These are phyloP conservation scores for Septoria linicola DNA, from an alignment of 2,329 filamentous ascomycete genomes.

Conservation along the genomic window DNA sequence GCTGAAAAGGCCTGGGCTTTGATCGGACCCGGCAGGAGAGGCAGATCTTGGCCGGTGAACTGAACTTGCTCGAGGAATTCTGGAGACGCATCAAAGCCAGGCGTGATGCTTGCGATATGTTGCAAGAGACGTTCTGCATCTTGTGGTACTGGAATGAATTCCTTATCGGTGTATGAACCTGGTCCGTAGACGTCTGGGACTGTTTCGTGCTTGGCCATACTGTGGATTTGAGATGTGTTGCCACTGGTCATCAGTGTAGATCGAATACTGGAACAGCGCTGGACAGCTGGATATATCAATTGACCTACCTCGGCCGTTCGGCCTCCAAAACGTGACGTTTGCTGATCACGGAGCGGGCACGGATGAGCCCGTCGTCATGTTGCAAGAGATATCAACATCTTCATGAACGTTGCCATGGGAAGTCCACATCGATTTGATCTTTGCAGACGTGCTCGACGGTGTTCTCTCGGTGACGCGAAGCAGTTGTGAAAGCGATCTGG, in stretches of 20 bases:
- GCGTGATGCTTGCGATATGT: slow-evolving; percentile 41
- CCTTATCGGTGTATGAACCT: slow-evolving; percentile 43
- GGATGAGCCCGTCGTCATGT: not conserved
- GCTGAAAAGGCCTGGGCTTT: slow-evolving; percentile 46
- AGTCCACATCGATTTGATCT: not conserved
- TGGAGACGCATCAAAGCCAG: slow-evolving; percentile 43
- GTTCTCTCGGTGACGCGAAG: slow-evolving; percentile 6
- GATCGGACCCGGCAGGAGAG: slow-evolving; percentile 47
- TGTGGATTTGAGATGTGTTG: no score
- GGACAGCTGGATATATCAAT: not conserved
- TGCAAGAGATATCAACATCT: not conserved
- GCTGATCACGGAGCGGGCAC: not conserved
- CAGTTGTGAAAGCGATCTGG: not conserved
- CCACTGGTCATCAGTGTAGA: no score
- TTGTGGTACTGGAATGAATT: slow-evolving; percentile 41
- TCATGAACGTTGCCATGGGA: not conserved
- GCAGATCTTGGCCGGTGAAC: slow-evolving; percentile 43
- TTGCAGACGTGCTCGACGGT: not conserved
- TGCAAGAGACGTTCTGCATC: slow-evolving; percentile 43
- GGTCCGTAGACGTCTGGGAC: slow-evolving; percentile 40
- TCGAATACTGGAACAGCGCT: not conserved
- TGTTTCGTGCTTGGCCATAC: slow-evolving; percentile 19
- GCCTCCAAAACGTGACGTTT: no score
- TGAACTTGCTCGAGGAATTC: slow-evolving; percentile 38
- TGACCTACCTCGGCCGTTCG: not conserved